Percentiles rank a stretch among this genome's conserved stretches.
Conservation (phyloP, 371 early-diverging fungal species). For the Lichtheimia ornata region DNA sequence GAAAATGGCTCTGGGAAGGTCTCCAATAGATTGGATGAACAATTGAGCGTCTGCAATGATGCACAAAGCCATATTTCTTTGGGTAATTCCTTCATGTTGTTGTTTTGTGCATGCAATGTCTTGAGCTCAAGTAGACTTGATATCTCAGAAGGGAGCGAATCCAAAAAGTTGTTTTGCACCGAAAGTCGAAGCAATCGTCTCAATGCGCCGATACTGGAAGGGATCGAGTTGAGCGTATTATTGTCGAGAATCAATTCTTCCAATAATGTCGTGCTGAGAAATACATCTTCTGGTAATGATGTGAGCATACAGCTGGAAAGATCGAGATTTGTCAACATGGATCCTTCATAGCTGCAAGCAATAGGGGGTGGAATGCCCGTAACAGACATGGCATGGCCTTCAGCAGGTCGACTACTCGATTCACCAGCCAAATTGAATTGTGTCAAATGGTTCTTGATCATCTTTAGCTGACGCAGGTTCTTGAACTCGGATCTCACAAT, state of each 20-base stretch:
- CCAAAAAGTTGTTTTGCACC: conserved; percentile 76
- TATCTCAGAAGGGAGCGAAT: conserved; percentile 43
- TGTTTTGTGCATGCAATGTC: conserved; percentile 43
- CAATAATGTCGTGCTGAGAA: conserved; percentile 55
- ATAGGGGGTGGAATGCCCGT: conserved; percentile 7
- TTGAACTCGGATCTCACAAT: conserved; percentile 45
- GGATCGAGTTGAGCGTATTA: conserved; percentile 75
- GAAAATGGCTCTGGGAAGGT: conserved; percentile 39
- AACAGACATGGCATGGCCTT: not conserved
- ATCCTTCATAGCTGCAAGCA: not conserved
- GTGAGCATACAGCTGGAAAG: conserved; percentile 74
- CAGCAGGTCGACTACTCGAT: not conserved
- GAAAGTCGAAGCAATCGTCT: conserved; percentile 58
- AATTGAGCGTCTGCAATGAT: conserved; percentile 67
- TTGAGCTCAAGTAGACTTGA: conserved; percentile 34
- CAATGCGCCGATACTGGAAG: conserved; percentile 61
- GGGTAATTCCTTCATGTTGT: conserved; percentile 77
- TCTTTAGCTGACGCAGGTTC: conserved; percentile 40
- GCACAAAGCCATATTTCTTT: conserved; percentile 86
- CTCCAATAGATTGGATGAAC: conserved; percentile 76
- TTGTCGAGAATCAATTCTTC: conserved; percentile 67
- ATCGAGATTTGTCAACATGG: conserved; percentile 55
- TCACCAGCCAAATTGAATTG: conserved; percentile 36
- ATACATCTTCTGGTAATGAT: conserved; percentile 64
- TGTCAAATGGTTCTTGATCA: conserved; percentile 62